Base-by-base conservation (phyloP, 257 asterid species). In the Echites panduratus region DNA sequence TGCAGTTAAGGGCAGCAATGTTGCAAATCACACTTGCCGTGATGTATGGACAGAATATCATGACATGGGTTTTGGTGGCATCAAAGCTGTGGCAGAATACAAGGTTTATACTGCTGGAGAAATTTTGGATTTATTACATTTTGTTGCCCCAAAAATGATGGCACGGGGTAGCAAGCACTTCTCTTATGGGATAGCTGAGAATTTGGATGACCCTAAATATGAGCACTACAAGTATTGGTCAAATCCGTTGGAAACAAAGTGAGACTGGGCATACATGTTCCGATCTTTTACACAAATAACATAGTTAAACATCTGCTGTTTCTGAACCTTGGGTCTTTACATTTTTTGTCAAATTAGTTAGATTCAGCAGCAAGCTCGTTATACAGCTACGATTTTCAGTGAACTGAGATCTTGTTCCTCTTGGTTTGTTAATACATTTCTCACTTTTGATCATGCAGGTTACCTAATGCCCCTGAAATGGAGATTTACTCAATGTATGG, bases 41-140 rank as follows among this genome's bases (percentile, higher is more conserved):
- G 96, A 89, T 82, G 96, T 90, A 75, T 92, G 97, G 97, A 92
- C 93, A 2, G 97, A 92, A 85, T 92, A 92, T 78, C 93, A 86
- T 68, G 95, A 92, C 72, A 89, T 92, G 89, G 97, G 97, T 19
- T 67, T 89, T 74, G 76, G 88, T 70, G 96, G 93, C 52, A 70
- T 87, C 75, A 89, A 85, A 75, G 93, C 96, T 50, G 87, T 89
- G 29, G 75, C 91, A 50, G 96, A 90, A 67, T 88, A 90, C 84
- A 89, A 88, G 82, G 96, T 79, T 65, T 90, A 85, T 76, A 89
- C 97, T 62, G 94, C 93, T 29, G 88, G 79, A 49, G 96, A 89
- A 72, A 50, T 90, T 47, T 32, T 90, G 75, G 98, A 92, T 81
- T 82, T 92, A 79, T 86, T 92, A 14, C 70, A 76, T 62, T 92